phyloP scores from a whole-genome alignment of 2,329 filamentous ascomycete genomes.

The Chaetoscypha palmicola region DNA sequence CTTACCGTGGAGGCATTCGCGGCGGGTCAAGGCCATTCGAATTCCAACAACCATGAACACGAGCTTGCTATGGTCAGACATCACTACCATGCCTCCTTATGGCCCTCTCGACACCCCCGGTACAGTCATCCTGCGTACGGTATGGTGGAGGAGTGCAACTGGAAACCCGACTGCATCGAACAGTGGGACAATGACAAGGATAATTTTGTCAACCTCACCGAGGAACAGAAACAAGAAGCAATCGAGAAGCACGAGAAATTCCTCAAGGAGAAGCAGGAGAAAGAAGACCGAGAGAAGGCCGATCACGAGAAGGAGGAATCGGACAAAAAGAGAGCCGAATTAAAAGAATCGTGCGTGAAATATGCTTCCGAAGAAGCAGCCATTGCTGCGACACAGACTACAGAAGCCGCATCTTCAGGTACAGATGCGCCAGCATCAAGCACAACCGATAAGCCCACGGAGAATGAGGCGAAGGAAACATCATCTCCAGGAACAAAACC shows the following conservation, averaged over 20 bases:
- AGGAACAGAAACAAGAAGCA: conserved; percentile 48
- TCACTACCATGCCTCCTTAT: conserved; percentile 66
- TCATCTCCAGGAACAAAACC: no score
- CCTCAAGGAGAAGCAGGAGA: conserved; percentile 3
- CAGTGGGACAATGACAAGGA: conserved; percentile 58
- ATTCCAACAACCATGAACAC: conserved; percentile 60
- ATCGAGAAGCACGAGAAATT: conserved; percentile 7
- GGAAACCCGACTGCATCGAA: conserved; percentile 54
- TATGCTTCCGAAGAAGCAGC: not conserved
- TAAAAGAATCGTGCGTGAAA: not conserved
- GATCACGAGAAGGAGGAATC: conserved; percentile 6
- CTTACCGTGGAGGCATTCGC: conserved; percentile 64
- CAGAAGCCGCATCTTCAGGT: no score
- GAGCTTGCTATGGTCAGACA: conserved; percentile 60
- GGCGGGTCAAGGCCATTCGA: conserved; percentile 62
- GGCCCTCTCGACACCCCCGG: conserved; percentile 58
- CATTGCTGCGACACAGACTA: not conserved
- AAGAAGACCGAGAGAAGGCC: conserved; percentile 11
- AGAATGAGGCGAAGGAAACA: not conserved
- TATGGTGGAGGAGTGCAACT: conserved; percentile 63
- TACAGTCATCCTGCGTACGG: conserved; percentile 60
- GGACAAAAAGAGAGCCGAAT: not conserved
- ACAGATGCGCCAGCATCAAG: no score
- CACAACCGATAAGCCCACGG: not conserved
- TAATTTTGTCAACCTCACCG: conserved; percentile 47